Evolutionary conservation across 345 rosid species (phyloP), one percentile per base, ranked within the genome.

Genomic region (Aegle marmelos): DNA sequence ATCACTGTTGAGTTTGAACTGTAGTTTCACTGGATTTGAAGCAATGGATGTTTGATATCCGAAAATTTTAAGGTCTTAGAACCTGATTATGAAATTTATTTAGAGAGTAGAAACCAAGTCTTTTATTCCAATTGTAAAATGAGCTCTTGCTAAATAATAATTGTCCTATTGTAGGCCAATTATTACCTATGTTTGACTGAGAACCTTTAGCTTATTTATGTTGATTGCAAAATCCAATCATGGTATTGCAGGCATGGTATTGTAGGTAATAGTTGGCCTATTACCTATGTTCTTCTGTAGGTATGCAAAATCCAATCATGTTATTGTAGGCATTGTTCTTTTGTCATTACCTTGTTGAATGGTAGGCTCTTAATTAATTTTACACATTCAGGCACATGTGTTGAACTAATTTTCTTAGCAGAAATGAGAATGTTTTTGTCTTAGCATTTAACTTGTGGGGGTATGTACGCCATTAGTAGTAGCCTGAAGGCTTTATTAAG

Each of bases 101-200:
- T 53, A 61, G 39, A 57, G 37, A 67, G 54, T 16, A 68, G 56
- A 48, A 75, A 64, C 21, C 57, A 64, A 30, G 28, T 80, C 54
- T 50, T 79, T 45, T 33, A 61, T 73, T 65, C 45, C 33, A 37
- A 25, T 48, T 70, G 66, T 66, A 13, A 41, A 45, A 60, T 39
- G 56, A 34, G 59, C 57, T 31, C 19, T 50, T 70, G 31, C 72
- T 54, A 66, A 27, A 61, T 36, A 33, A 60, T 45, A 5, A 50
- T 30, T 70, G 65, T 19, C 77, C 36, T 59, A 8, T n/a, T n/a
- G n/a, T n/a, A n/a, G n/a, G n/a, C n/a, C n/a, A n/a, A n/a, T n/a
- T n/a, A n/a, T 11, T 19, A 64, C n/a, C 31, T 63, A 22, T 41
- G 27, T 75, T 39, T 16, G 3, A 61, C 9, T 25, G 58, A 60